These are phyloP conservation scores for Meripilus lineatus DNA, from an alignment of 1,284 basidiomycete genomes.

Conservation along the genomic window DNA sequence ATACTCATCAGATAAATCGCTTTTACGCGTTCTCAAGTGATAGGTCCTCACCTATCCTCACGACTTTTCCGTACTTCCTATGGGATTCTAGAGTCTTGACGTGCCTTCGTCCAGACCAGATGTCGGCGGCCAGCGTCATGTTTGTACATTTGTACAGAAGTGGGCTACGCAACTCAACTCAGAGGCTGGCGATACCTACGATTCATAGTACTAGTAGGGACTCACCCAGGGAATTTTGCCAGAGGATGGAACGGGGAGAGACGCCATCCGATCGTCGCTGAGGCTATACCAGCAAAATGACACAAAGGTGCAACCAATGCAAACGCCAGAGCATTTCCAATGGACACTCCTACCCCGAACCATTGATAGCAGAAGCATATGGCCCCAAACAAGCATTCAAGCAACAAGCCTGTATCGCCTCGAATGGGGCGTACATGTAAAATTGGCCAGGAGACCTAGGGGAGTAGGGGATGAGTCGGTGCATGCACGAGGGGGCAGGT, in stretches of 20 bases:
- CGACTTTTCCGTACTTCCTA: conserved; percentile 11
- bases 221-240: conserved; percentile 9
- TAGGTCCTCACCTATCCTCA: too few species aligned
- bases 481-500: too few species aligned
- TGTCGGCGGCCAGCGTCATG: conserved; percentile 3
- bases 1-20: too few species aligned
- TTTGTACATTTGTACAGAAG: conserved; percentile 9
- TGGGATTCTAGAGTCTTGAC: conserved; percentile 9
- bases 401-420: neutral
- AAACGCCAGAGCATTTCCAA: neutral
- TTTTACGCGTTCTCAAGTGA: too few species aligned
- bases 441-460: too few species aligned
- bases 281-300: conserved; percentile 1
- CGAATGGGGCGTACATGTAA: neutral
- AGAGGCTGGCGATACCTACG: too few species aligned
- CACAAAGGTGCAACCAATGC: neutral
- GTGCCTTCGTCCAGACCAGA: conserved; percentile 11
- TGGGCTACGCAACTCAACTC: conserved; percentile 4
- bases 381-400: conserved; percentile 1
- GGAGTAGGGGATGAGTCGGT: too few species aligned
- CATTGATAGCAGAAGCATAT: neutral
- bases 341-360: neutral
- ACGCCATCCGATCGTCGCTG: conserved; percentile 8
- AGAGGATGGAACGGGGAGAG: conserved; percentile 15
- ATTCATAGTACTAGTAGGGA: too few species aligned